A percentile compares a stretch with the other conserved stretches of the same genome.
These are phyloP conservation scores for Coemansia sp. DNA, from an alignment of 192 early-diverging fungal genomes.

Conservation along the genomic window DNA sequence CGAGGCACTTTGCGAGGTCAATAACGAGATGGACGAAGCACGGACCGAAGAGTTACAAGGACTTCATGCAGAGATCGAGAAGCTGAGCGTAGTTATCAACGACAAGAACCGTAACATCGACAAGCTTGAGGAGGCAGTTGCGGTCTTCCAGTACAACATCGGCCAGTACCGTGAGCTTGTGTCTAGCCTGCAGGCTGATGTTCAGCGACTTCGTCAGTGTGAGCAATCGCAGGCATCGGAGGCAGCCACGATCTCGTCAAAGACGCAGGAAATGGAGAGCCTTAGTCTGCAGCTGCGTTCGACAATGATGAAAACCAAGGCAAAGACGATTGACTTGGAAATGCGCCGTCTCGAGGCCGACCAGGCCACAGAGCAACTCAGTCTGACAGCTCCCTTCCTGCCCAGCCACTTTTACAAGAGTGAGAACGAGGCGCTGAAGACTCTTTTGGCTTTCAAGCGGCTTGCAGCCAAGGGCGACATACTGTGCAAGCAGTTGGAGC, in stretches of 20 bases:
- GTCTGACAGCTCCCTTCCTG: conserved; percentile 68
- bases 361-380: conserved; percentile 74
- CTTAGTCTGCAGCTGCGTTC: conserved; percentile 80
- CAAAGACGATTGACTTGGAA: conserved; percentile 89
- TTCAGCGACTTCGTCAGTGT: conserved; percentile 69
- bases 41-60: conserved; percentile 87
- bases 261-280: conserved; percentile 79
- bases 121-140: conserved; percentile 74
- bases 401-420: conserved; percentile 80
- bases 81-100: conserved; percentile 68
- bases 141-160: conserved; percentile 85
- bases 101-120: conserved; percentile 63
- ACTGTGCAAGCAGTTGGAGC: conserved; percentile 70
- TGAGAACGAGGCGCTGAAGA: conserved; percentile 75
- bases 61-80: conserved; percentile 73
- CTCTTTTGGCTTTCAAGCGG: conserved; percentile 77
- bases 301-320: conserved; percentile 78
- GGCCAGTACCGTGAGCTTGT: conserved; percentile 85
- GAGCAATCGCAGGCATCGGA: conserved; percentile 62
- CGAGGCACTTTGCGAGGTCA: conserved; percentile 85
- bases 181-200: conserved; percentile 70
- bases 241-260: conserved; percentile 60
- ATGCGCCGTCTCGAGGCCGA: conserved; percentile 81
- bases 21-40: conserved; percentile 92
- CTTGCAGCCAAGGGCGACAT: conserved; percentile 81